Evolutionary conservation across 1,284 basidiomycete species (phyloP).

Genomic region (Trichosporon asahii): DNA sequence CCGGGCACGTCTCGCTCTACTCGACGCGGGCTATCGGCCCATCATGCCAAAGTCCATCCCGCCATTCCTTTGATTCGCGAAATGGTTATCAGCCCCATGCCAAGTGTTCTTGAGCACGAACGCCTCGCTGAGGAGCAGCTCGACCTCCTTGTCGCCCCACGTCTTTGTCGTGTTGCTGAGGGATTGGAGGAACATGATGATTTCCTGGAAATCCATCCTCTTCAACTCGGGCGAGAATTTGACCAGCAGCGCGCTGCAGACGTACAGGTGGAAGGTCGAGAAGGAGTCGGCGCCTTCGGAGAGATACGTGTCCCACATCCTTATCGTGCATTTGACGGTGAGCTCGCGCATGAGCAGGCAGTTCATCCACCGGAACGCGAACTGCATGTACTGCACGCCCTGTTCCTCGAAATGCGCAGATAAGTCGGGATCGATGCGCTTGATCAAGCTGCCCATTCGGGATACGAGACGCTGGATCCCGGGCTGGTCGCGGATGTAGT

Average conservation of each 20-base stretch:
- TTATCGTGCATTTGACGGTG: constrained; percentile 86
- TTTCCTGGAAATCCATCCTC: constrained; percentile 97
- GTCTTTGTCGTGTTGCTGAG: constrained; percentile 74
- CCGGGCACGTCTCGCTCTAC: background rate
- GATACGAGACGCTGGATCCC: constrained; percentile 88
- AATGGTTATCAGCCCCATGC: constrained; percentile 92
- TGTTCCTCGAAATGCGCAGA: constrained; percentile 77
- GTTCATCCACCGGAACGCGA: constrained; percentile 98
- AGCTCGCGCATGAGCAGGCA: constrained; percentile 95
- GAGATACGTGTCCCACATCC: constrained; percentile 98
- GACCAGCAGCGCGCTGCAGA: constrained; percentile 90
- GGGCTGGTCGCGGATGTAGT: constrained; percentile 91
- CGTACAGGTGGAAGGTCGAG: constrained; percentile 93
- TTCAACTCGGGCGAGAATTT: constrained; percentile 85
- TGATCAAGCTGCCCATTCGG: constrained; percentile 86
- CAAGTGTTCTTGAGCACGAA: constrained; percentile 91
- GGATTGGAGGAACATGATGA: constrained; percentile 98
- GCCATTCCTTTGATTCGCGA: constrained; percentile 52
- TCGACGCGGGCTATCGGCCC: constrained; percentile 32
- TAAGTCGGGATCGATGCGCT: constrained; percentile 83
- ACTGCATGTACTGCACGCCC: constrained; percentile 97
- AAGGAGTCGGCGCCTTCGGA: constrained; percentile 86
- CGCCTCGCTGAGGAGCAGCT: constrained; percentile 90
- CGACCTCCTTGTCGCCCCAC: constrained; percentile 94
- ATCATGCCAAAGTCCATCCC: constrained; percentile 44